Base-by-base conservation (phyloP, 202 grass and related monocot genomes). In the Elaeis oleifera region DNA sequence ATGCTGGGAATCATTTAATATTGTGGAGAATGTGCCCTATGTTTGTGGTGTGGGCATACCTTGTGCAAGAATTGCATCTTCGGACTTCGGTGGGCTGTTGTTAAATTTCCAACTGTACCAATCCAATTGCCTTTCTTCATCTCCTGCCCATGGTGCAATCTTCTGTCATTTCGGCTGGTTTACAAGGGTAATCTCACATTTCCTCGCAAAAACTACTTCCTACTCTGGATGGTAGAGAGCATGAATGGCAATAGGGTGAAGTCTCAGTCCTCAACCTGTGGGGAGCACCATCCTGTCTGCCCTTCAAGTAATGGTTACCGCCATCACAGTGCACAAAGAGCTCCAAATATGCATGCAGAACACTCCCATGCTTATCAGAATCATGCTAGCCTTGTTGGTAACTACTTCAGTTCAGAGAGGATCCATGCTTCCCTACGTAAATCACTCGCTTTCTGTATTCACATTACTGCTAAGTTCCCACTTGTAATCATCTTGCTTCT, bases 61-160 rank as follows among this genome's bases (percentile, higher is more conserved):
- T 81, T 97, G 79, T 97, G 92, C 84, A 97, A 92, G 88, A 97
- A 97, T 63, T 97, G 88, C 39, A 74, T 92, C 65, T 60, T 92
- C n/a, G 78, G 84, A 16, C 88, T 92, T 78, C 88, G 82, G 15
- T 92, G 92, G 88, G 84, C 88, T 50, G 79, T 89, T 59, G 71
- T 89, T 77, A 97, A 92, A 66, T 74, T 97, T 59, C 82, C 82
- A 4, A 78, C 79, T 11, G 77, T 89, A 57, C 88, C 92, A 27
- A 69, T 97, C 65, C 84, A 86, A 68, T 59, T 97, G 24, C 92
- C 84, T 27, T 78, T 91, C 44, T 83, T 97, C 70, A 83, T 96
- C 51, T 86, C 87, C 50, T 97, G 92, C 67, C 88, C 92, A 31
- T 97, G 92, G 92, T 97, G 92, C 65, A 89, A 80, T 21, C 53